Percentiles rank a stretch among this genome's conserved stretches.
Evolutionary conservation across 2,329 filamentous ascomycete genomes (phyloP).

Genomic region (Hypoxylon sp.): DNA sequence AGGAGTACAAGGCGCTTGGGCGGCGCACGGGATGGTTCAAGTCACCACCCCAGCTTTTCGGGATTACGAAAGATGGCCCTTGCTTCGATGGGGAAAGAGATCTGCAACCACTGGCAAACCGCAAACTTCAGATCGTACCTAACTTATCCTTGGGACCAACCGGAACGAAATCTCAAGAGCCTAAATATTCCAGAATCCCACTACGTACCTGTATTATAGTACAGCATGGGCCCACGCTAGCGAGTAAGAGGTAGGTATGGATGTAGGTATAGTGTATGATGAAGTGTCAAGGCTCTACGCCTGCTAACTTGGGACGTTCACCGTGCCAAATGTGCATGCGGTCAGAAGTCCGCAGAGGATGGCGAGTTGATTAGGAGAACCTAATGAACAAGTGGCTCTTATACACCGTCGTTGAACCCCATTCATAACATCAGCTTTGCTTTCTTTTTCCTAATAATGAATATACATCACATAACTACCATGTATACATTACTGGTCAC

Average conservation of each 20-base stretch:
- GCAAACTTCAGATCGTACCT: constrained; percentile 45
- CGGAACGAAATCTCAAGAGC: constrained; percentile 34
- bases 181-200: constrained; percentile 26
- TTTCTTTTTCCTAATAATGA: constrained; percentile 1
- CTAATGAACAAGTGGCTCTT: constrained; percentile 6
- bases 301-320: constrained; percentile 3
- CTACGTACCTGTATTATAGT: no score
- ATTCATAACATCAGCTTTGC: constrained; percentile 18
- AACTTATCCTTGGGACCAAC: constrained; percentile 42
- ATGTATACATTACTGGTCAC: not conserved
- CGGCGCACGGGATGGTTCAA: constrained; percentile 45
- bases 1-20: constrained; percentile 40
- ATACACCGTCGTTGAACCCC: constrained; percentile 11
- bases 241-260: not conserved
- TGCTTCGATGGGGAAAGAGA: constrained; percentile 42
- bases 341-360: constrained; percentile 27
- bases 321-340: constrained; percentile 26
- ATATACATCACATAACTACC: not conserved
- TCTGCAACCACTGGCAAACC: constrained; percentile 40
- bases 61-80: constrained; percentile 44
- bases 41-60: constrained; percentile 43
- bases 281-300: constrained; percentile 26
- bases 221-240: constrained; percentile 10
- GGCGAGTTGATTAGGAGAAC: constrained; percentile 8
- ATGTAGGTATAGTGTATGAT: constrained; percentile 5